Conservation (phyloP, 257 asterid genomes). For the Jacaranda copaia region DNA sequence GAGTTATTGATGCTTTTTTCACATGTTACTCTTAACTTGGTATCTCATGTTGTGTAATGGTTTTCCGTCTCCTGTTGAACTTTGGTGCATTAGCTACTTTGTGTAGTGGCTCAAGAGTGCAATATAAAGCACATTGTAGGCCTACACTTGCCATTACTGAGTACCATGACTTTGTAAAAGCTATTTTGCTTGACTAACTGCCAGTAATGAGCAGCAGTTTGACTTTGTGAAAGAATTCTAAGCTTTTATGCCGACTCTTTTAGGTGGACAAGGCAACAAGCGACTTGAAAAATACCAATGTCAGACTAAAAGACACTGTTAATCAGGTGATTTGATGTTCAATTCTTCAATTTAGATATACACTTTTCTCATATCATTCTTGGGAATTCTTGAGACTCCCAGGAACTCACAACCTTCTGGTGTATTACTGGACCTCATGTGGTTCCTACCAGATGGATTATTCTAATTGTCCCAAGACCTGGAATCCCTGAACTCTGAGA, state of each 20-base stretch:
- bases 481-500: not conserved
- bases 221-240: constrained; percentile 13
- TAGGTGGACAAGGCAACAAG: constrained; percentile 97
- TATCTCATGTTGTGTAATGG: not conserved
- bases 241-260: constrained; percentile 36
- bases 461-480: not conserved
- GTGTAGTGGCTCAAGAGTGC: constrained; percentile 26
- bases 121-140: constrained; percentile 4
- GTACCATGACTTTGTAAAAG: constrained; percentile 15
- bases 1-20: constrained; percentile 5
- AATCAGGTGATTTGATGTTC: constrained; percentile 71
- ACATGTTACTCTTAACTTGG: constrained; percentile 16
- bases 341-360: not conserved
- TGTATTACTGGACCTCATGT: no score
- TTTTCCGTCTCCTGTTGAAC: not conserved
- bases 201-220: constrained; percentile 38
- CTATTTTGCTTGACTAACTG: constrained; percentile 32
- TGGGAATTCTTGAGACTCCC: not conserved
- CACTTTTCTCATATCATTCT: not conserved
- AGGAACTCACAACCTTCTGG: no score
- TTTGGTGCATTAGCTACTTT: constrained; percentile 9
- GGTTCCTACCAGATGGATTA: not conserved
- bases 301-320: constrained; percentile 93
- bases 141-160: constrained; percentile 13
- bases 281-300: constrained; percentile 96